These are phyloP conservation scores for Starmerella scarabaei DNA, from an alignment of 805 yeast genomes.

Conservation along the genomic window DNA sequence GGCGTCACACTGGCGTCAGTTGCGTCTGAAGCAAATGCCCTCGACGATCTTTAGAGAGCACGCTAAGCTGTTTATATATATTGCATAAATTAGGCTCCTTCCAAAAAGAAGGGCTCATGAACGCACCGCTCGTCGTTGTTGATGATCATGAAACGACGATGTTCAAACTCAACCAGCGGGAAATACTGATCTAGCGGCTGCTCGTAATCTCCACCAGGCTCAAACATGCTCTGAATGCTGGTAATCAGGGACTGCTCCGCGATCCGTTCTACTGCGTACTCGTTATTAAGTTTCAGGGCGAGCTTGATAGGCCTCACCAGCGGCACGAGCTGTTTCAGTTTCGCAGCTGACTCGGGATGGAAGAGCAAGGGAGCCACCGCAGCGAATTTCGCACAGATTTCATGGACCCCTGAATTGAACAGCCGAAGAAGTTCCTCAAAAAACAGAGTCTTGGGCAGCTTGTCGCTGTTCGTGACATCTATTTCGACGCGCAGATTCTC, in stretches of 20 bases:
- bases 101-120: slow-evolving; percentile 7
- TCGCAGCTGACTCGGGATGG: background rate
- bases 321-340: background rate
- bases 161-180: slow-evolving; percentile 1
- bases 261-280: background rate
- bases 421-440: slow-evolving; percentile 1
- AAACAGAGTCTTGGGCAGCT: background rate
- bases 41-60: too few species aligned
- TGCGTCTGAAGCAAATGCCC: too few species aligned
- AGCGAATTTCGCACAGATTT: background rate
- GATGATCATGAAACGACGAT: slow-evolving; percentile 5
- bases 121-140: slow-evolving; percentile 1
- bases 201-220: background rate
- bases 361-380: slow-evolving; percentile 13
- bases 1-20: too few species aligned
- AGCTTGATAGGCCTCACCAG: slow-evolving; percentile 6
- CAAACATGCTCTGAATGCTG: background rate
- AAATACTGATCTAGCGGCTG: background rate
- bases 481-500: background rate
- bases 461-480: background rate
- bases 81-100: too few species aligned
- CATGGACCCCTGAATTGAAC: slow-evolving; percentile 6
- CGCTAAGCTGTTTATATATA: too few species aligned
- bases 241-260: slow-evolving; percentile 1
- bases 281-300: background rate